phyloP scores from a whole-genome alignment of 345 rosid species.

The Populus deltoides region DNA sequence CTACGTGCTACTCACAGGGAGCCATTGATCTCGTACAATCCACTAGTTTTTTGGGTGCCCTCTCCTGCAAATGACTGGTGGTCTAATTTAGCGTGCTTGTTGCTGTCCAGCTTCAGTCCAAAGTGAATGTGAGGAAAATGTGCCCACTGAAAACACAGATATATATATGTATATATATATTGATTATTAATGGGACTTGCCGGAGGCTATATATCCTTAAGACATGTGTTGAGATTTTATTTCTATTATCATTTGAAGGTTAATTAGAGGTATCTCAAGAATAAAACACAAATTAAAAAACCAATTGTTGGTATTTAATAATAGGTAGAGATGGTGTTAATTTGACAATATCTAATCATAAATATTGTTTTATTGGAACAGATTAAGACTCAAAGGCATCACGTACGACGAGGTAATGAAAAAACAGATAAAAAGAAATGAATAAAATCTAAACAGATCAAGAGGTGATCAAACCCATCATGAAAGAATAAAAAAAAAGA shows the following conservation, averaged over 20 bases:
- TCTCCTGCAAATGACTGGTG: slow-evolving; percentile 52
- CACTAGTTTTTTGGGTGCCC: slow-evolving; percentile 57
- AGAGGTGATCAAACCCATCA: too few relatives aligned
- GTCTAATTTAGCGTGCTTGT: slow-evolving; percentile 57
- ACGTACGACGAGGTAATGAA: too few relatives aligned
- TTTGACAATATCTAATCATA: background rate
- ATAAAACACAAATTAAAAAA: background rate
- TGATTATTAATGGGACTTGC: too few relatives aligned
- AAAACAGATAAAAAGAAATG: too few relatives aligned
- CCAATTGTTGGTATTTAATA: background rate
- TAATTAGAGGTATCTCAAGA: background rate
- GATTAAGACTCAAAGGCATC: too few relatives aligned
- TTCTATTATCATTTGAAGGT: too few relatives aligned
- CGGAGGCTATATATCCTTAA: too few relatives aligned
- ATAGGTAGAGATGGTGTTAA: too few relatives aligned
- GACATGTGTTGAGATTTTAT: too few relatives aligned
- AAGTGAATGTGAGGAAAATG: slow-evolving; percentile 95
- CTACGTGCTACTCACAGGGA: background rate
- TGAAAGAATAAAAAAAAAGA: too few relatives aligned
- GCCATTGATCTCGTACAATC: slow-evolving; percentile 35
- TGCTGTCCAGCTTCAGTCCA: slow-evolving; percentile 80
- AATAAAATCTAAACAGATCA: too few relatives aligned
- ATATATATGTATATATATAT: background rate
- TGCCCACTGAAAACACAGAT: slow-evolving; percentile 57
- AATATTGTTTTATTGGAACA: too few relatives aligned